phyloP scores from a whole-genome alignment of 768 basidiomycete species.

The Termitomyces bulborhizus region DNA sequence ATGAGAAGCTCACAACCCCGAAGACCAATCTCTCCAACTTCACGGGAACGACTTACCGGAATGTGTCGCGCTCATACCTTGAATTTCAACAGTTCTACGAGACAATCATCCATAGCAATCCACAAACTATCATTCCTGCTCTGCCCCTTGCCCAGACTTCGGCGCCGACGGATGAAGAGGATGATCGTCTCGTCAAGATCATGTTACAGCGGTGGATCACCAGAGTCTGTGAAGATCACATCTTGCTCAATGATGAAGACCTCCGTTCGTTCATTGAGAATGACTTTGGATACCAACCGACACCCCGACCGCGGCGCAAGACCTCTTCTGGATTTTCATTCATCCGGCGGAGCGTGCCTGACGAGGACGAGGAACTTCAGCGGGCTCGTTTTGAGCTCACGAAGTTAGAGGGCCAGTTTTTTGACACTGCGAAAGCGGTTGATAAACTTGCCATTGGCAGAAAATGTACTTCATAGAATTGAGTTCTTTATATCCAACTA shows the following conservation, averaged over 20 bases:
- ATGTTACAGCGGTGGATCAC: slow-evolving; percentile 95
- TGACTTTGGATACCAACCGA: slow-evolving; percentile 94
- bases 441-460: slow-evolving; percentile 78
- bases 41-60: slow-evolving; percentile 82
- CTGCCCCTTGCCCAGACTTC: slow-evolving; percentile 95
- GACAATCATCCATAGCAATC: slow-evolving; percentile 81
- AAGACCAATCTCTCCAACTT: slow-evolving; percentile 95
- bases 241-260: slow-evolving; percentile 87
- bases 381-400: slow-evolving; percentile 88
- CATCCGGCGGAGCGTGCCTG: slow-evolving; percentile 75
- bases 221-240: slow-evolving; percentile 87
- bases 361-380: slow-evolving; percentile 92
- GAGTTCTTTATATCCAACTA: background rate
- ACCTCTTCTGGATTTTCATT: slow-evolving; percentile 68
- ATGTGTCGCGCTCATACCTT: slow-evolving; percentile 90
- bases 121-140: slow-evolving; percentile 94
- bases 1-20: slow-evolving; percentile 1
- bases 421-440: slow-evolving; percentile 86
- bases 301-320: slow-evolving; percentile 68
- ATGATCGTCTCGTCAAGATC: slow-evolving; percentile 91
- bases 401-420: slow-evolving; percentile 87
- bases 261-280: slow-evolving; percentile 92
- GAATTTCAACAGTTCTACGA: slow-evolving; percentile 96
- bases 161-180: slow-evolving; percentile 96
- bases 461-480: slow-evolving; percentile 46